Evolutionary conservation across 2,329 filamentous ascomycete genomes (phyloP), one percentile per base, ranked within the genome.

Genomic region (Aspergillus oerlinghausenensis): DNA sequence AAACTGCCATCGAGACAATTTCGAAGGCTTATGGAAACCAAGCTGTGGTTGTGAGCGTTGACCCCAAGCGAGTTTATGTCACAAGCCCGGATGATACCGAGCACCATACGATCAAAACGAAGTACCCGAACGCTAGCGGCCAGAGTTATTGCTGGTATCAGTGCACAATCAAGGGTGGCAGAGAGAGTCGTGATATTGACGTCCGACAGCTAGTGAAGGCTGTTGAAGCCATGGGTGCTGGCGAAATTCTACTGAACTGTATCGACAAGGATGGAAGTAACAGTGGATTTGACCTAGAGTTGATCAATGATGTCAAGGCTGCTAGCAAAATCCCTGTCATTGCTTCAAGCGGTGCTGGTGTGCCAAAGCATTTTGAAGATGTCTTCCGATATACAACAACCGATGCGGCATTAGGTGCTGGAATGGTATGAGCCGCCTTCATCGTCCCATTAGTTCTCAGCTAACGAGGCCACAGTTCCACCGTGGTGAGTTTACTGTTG

Each of bases 221-320:
- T 11, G 93, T 97, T 38, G 92, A 99, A 77, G 92, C 90, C 55
- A 95, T 99, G 91, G 94, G 94, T 53, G 84, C 89, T 1, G 94
- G 94, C 55, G 94, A 99, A 80, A 89, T 99, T 57, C 79, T 99
- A 52, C 84, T 99, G 55, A 99, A 99, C 77, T 97, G 92, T 79
- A 99, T 99, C 68, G 94, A 99, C 79, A 90, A 89, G 71, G 94
- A 99, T 73, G 94, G 94, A 54, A 94, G 90, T 55, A 97, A 96
- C 77, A 89, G 85, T 65, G 94, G 94, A 1, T 99, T 97, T 71
- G 94, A 99, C 74, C 80, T 96, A 9, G 94, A 97, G 78, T 81
- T 99, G 55, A 90, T 99, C 67, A 78, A 83, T 51, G 89, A 92
- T 70, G 93, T 97, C 58, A 99, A 99, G 77, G 79, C 71, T n/a